Evolutionary conservation across 1,284 basidiomycete species (phyloP), one percentile per base, ranked within the genome.

Genomic region (Lentinula novae-zelandiae): DNA sequence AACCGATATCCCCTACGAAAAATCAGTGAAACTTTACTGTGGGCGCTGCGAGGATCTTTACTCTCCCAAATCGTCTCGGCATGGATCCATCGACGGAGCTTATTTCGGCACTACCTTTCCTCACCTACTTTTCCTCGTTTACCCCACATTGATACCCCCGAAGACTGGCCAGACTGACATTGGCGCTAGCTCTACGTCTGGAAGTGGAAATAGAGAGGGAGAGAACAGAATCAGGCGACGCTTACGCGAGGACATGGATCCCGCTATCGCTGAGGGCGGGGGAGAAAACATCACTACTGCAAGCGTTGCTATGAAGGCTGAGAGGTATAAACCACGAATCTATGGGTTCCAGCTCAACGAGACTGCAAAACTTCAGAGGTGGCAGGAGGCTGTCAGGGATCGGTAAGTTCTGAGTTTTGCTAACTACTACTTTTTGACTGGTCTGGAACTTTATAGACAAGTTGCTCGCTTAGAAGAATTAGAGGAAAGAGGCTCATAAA

Each of bases 71-170:
- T 93, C 90, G 2, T 95, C 93, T 9, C 84, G 95, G 42, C 95
- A 98, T 73, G 95, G 95, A 51, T 90, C 90, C 38, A 97, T 97
- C 70, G 95, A 98, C 73, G 95, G 95, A 34, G 95, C 96, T 2
- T 98, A 96, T 76, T 98, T 98, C 69, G 95, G 96, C 62, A 96
- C 94, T 0, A 96, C 93, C 0, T 98, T 98, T 78, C 94, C 95
- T 0, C 95, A 97, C 73, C 89, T 98, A 67, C 80, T 98, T 51
- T 95, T 95, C 78, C 92, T 98, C 79, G 93, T 96, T 48, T 96
- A 97, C 73, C 95, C 95, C 0, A 86, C 88, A 59, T 86, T 96
- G 68, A 90, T 96, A 54, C 92, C 95, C 9, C 82, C 87, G 33
- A 98, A 97, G 75, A 83, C 79, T 46, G 87, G 87, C 2, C 82